These are phyloP conservation scores for Teunomyces lycoperdinae DNA, from an alignment of 805 yeast species.

Conservation along the genomic window DNA sequence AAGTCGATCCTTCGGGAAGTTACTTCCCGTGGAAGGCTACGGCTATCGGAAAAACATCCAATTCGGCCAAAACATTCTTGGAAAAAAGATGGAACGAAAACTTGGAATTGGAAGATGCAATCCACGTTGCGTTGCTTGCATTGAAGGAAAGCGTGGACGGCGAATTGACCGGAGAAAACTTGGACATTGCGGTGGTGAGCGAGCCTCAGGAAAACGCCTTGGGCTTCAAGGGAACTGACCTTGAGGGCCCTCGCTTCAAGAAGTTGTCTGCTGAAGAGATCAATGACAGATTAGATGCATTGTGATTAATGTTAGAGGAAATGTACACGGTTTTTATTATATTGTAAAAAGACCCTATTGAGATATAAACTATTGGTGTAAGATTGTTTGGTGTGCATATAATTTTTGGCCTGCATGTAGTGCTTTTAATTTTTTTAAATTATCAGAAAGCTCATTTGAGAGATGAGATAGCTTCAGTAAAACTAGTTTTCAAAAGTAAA, in stretches of 20 bases:
- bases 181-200: constrained; percentile 87
- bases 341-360: background rate
- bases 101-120: constrained; percentile 95
- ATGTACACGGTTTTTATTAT: background rate
- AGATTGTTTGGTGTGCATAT: background rate
- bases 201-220: constrained; percentile 75
- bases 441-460: background rate
- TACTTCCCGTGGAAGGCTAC: constrained; percentile 99
- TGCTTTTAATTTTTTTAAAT: background rate
- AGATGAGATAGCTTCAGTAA: background rate
- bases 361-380: background rate
- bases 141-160: constrained; percentile 97
- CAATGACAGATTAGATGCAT: constrained; percentile 90
- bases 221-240: constrained; percentile 82
- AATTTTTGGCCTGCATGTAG: background rate
- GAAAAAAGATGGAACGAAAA: constrained; percentile 99
- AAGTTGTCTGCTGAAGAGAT: constrained; percentile 86
- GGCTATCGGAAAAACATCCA: constrained; percentile 94
- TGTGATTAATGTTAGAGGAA: constrained; percentile 38
- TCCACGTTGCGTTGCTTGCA: constrained; percentile 91
- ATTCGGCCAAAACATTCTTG: constrained; percentile 93
- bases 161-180: constrained; percentile 94
- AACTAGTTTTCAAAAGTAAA: too few relatives aligned
- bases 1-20: constrained; percentile 97
- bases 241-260: constrained; percentile 86